phyloP scores from a whole-genome alignment of 371 early-diverging fungal genomes.

The Lichtheimia corymbifera region DNA sequence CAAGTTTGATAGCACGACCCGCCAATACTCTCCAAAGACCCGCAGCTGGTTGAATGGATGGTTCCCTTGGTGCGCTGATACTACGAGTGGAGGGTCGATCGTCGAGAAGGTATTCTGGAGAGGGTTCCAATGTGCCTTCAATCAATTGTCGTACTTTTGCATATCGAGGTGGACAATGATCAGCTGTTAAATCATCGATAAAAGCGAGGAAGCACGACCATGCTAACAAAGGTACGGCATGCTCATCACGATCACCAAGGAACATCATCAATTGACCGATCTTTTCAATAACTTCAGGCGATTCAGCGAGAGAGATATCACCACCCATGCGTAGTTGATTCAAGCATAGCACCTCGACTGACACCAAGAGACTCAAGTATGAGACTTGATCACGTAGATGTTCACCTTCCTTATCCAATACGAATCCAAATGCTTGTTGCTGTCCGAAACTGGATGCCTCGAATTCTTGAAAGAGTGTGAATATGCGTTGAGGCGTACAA shows the following conservation, averaged over 20 bases:
- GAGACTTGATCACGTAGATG: slow-evolving; percentile 25
- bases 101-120: slow-evolving; percentile 11
- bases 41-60: slow-evolving; percentile 23
- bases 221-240: slow-evolving; percentile 36
- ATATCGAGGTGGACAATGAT: slow-evolving; percentile 18
- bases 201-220: slow-evolving; percentile 43
- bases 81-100: slow-evolving; percentile 21
- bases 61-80: not conserved
- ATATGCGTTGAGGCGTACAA: slow-evolving; percentile 17
- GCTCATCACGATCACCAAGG: slow-evolving; percentile 27
- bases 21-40: slow-evolving; percentile 26
- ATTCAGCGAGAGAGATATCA: not conserved
- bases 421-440: slow-evolving; percentile 30
- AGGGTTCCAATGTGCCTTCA: slow-evolving; percentile 6
- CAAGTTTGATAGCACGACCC: slow-evolving; percentile 35
- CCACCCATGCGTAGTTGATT: not conserved
- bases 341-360: slow-evolving; percentile 11
- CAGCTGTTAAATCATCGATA: slow-evolving; percentile 15
- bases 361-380: slow-evolving; percentile 22
- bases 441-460: slow-evolving; percentile 40
- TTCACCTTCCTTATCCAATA: slow-evolving; percentile 33
- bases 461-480: slow-evolving; percentile 38
- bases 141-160: slow-evolving; percentile 14
- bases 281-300: slow-evolving; percentile 11
- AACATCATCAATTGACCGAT: slow-evolving; percentile 31